A percentile compares a stretch with the other conserved stretches of the same genome.
phyloP scores from a whole-genome alignment of 1,139 yeast species.

The Hyphopichia pseudoburtonii region DNA sequence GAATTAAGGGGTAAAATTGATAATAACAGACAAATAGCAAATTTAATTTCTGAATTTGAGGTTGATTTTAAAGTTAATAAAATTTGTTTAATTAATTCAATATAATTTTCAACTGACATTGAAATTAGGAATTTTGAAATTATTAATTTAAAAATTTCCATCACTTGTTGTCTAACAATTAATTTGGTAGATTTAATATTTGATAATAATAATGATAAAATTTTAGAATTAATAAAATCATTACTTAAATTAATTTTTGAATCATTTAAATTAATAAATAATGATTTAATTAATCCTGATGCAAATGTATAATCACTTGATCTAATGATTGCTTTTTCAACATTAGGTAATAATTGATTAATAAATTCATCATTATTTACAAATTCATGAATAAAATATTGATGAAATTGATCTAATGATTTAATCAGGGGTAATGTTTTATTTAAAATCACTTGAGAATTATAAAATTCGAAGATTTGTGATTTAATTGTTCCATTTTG shows the following conservation, averaged over 20 bases:
- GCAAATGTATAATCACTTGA: slow-evolving; percentile 75
- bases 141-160: slow-evolving; percentile 35
- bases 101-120: slow-evolving; percentile 14
- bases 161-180: slow-evolving; percentile 55
- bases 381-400: slow-evolving; percentile 40
- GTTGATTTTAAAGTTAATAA: slow-evolving; percentile 58
- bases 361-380: slow-evolving; percentile 45
- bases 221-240: slow-evolving; percentile 41
- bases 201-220: slow-evolving; percentile 59
- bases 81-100: slow-evolving; percentile 47
- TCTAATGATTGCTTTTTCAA: slow-evolving; percentile 78
- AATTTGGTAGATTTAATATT: slow-evolving; percentile 75
- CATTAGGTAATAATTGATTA: slow-evolving; percentile 50
- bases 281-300: slow-evolving; percentile 20
- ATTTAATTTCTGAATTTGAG: slow-evolving; percentile 69
- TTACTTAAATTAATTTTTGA: slow-evolving; percentile 16
- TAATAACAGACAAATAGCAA: slow-evolving; percentile 29
- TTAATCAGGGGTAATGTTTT: slow-evolving; percentile 35
- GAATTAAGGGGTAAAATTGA: slow-evolving; percentile 6
- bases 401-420: slow-evolving; percentile 18
- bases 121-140: slow-evolving; percentile 16
- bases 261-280: slow-evolving; percentile 1
- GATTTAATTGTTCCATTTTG: slow-evolving; percentile 13
- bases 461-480: slow-evolving; percentile 15
- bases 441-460: slow-evolving; percentile 44